Conservation (phyloP, 2,329 filamentous ascomycete genomes). For the Lithohypha guttulata region DNA sequence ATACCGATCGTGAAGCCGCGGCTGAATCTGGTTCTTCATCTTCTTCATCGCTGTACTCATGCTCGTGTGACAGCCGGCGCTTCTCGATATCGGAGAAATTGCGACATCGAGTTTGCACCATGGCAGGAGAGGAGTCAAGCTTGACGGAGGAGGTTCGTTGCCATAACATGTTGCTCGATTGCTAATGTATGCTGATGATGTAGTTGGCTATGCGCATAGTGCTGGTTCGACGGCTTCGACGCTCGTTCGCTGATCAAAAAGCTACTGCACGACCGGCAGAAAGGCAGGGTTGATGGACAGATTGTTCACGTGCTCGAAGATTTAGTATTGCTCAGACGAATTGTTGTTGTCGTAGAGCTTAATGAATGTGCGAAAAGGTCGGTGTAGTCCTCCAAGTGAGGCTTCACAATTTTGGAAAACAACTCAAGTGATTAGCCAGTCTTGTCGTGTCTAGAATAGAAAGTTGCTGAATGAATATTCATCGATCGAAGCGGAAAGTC, state of each 20-base stretch:
- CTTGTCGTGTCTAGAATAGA: too few relatives aligned
- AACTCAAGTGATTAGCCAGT: too few relatives aligned
- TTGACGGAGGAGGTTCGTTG: conserved; percentile 18
- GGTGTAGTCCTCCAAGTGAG: too few relatives aligned
- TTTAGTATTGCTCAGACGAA: too few relatives aligned
- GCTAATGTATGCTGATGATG: not conserved
- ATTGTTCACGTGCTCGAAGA: not conserved
- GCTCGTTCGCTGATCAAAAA: too few relatives aligned
- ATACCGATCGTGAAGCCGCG: conserved; percentile 5
- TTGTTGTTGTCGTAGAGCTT: too few relatives aligned
- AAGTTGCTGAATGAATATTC: too few relatives aligned
- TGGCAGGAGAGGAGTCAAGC: conserved; percentile 11
- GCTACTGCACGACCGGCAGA: not conserved
- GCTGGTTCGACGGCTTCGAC: not conserved
- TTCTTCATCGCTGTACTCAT: conserved; percentile 12
- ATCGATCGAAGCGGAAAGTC: too few relatives aligned
- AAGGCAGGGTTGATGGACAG: not conserved
- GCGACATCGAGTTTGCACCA: conserved; percentile 16
- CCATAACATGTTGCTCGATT: conserved; percentile 17
- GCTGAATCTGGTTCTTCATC: conserved; percentile 10
- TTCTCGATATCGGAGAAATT: conserved; percentile 21
- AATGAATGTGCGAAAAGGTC: too few relatives aligned
- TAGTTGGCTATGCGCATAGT: not conserved
- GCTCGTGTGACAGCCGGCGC: conserved; percentile 10
- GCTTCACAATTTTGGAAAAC: too few relatives aligned